These are phyloP conservation scores for Penicillium argentinense DNA, from an alignment of 495 filamentous ascomycete genomes.

Conservation along the genomic window DNA sequence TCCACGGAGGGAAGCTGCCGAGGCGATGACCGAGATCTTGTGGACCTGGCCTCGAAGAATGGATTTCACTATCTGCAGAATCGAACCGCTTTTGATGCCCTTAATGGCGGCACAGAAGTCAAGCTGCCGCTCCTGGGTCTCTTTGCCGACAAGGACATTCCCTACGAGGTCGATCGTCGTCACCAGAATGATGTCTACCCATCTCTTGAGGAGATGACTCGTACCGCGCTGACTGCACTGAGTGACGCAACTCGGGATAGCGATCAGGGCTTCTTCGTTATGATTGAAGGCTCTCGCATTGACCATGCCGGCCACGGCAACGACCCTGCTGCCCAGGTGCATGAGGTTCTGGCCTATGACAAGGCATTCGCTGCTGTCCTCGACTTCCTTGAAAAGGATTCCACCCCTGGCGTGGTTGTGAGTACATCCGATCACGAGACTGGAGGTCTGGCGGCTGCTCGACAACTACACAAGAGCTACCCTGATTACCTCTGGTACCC, in stretches of 20 bases:
- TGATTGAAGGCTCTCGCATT: conserved; percentile 96
- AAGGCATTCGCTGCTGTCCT: conserved; percentile 77
- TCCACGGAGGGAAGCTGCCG: conserved; percentile 74
- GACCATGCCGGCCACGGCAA: conserved; percentile 96
- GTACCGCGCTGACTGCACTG: conserved; percentile 73
- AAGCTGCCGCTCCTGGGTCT: conserved; percentile 85
- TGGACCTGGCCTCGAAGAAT: conserved; percentile 65
- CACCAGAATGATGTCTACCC: conserved; percentile 78
- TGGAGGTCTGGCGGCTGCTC: conserved; percentile 77
- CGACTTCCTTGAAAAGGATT: conserved; percentile 75
- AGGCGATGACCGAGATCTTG: conserved; percentile 66
- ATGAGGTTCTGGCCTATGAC: conserved; percentile 93
- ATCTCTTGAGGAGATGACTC: conserved; percentile 88
- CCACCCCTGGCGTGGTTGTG: conserved; percentile 76
- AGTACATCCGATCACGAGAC: conserved; percentile 95
- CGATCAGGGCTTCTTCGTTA: conserved; percentile 94
- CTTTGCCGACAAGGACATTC: conserved; percentile 80
- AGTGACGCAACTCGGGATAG: conserved; percentile 79
- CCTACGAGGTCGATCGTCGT: conserved; percentile 87
- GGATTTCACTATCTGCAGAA: conserved; percentile 78
- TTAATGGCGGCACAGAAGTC: conserved; percentile 66
- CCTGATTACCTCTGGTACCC: conserved; percentile 89
- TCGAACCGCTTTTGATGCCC: conserved; percentile 72
- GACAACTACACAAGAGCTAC: conserved; percentile 66
- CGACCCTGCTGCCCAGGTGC: conserved; percentile 91